These are phyloP conservation scores for Penicillium italicum DNA, from an alignment of 2,329 filamentous ascomycete genomes.

Conservation along the genomic window DNA sequence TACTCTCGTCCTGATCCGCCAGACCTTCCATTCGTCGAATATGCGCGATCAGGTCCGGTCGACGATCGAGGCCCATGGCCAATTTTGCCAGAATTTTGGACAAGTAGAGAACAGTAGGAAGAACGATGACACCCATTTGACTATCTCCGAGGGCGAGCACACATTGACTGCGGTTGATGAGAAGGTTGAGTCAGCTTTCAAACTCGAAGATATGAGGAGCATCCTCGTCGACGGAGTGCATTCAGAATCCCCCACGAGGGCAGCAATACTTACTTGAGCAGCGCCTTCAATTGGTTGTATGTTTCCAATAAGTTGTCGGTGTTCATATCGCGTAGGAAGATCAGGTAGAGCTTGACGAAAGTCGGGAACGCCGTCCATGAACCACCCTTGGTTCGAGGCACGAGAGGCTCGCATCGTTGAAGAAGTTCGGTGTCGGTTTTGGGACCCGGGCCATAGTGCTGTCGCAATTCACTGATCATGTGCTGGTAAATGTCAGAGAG, in stretches of 20 bases:
- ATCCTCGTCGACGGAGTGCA: neutral
- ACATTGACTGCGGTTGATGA: slow-evolving; percentile 59
- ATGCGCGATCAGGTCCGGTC: slow-evolving; percentile 70
- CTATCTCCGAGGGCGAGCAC: slow-evolving; percentile 77
- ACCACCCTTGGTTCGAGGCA: slow-evolving; percentile 62
- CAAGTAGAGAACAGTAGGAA: slow-evolving; percentile 78
- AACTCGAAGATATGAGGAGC: neutral
- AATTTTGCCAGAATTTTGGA: slow-evolving; percentile 76
- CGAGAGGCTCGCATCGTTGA: slow-evolving; percentile 58
- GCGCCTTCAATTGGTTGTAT: slow-evolving; percentile 67
- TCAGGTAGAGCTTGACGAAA: slow-evolving; percentile 77
- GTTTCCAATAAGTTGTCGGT: slow-evolving; percentile 70
- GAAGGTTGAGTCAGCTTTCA: slow-evolving; percentile 3
- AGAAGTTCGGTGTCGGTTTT: slow-evolving; percentile 54
- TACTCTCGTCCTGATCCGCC: slow-evolving; percentile 56
- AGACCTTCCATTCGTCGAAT: slow-evolving; percentile 46
- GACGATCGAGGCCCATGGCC: slow-evolving; percentile 77
- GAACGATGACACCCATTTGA: slow-evolving; percentile 73
- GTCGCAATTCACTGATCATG: slow-evolving; percentile 65
- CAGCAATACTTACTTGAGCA: slow-evolving; percentile 65
- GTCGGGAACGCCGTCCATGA: slow-evolving; percentile 74
- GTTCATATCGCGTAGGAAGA: slow-evolving; percentile 76
- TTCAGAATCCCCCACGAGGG: neutral
- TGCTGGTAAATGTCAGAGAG: slow-evolving; percentile 64
- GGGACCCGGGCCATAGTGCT: slow-evolving; percentile 50